Percentiles rank a stretch among this genome's conserved stretches.
phyloP scores from a whole-genome alignment of 2,329 filamentous ascomycete species.

The Phaeosphaeriaceae sp. region DNA sequence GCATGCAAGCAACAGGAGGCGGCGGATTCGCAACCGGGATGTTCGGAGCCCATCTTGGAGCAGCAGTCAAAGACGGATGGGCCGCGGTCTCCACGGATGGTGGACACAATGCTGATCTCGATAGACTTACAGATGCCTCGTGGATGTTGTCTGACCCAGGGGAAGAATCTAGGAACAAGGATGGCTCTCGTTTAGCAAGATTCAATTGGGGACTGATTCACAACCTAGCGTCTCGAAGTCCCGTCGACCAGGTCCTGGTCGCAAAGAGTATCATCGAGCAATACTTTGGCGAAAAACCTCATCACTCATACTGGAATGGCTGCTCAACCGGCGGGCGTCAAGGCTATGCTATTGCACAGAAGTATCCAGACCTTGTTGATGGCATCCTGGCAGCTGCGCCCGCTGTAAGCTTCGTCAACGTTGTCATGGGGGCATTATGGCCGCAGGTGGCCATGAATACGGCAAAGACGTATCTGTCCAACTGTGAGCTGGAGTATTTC shows the following conservation, averaged over 20 bases:
- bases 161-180: neutral
- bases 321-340: constrained; percentile 47
- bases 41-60: constrained; percentile 29
- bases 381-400: constrained; percentile 46
- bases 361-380: constrained; percentile 40
- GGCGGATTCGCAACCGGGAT: constrained; percentile 38
- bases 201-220: constrained; percentile 42
- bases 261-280: constrained; percentile 42
- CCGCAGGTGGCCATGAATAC: constrained; percentile 39
- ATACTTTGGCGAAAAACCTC: constrained; percentile 43
- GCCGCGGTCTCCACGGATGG: constrained; percentile 44
- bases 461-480: constrained; percentile 22
- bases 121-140: constrained; percentile 13
- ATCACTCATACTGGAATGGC: constrained; percentile 45
- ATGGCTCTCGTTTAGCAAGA: neutral
- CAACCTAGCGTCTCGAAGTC: constrained; percentile 48
- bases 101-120: constrained; percentile 26
- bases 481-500: constrained; percentile 39
- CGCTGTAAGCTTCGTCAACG: constrained; percentile 29
- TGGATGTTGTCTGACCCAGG: constrained; percentile 23
- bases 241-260: constrained; percentile 45
- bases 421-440: constrained; percentile 32
- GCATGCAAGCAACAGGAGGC: constrained; percentile 43
- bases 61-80: constrained; percentile 37
- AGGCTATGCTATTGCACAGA: constrained; percentile 43